A percentile compares a stretch with the other conserved stretches of the same genome.
Conservation (phyloP, 495 filamentous ascomycete genomes). For the Aspergillus panamensis region DNA sequence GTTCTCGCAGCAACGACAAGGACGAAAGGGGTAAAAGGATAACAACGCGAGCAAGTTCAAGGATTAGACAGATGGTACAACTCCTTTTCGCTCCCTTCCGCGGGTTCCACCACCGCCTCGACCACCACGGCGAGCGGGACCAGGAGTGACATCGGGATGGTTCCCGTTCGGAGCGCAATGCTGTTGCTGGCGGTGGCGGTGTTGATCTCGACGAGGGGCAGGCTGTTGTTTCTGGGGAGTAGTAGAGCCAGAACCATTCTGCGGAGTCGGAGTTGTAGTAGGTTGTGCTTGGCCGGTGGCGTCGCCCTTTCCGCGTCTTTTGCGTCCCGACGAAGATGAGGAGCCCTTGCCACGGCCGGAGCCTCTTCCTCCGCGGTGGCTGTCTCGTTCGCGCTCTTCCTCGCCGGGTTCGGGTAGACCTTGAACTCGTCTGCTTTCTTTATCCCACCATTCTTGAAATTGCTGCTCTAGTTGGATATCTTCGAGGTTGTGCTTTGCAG, state of each 20-base stretch:
- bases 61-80: neutral
- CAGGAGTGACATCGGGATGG: neutral
- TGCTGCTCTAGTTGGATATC: constrained; percentile 96
- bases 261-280: neutral
- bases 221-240: constrained; percentile 1
- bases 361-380: constrained; percentile 21
- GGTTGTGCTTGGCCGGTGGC: neutral
- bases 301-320: constrained; percentile 29
- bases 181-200: constrained; percentile 10
- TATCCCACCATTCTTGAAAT: constrained; percentile 98
- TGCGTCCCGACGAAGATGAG: constrained; percentile 21
- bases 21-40: neutral
- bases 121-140: constrained; percentile 19
- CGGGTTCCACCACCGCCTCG: constrained; percentile 11
- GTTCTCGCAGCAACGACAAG: neutral
- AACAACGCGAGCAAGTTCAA: neutral
- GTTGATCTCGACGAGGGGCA: constrained; percentile 8
- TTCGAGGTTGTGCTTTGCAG: constrained; percentile 76
- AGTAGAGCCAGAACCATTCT: constrained; percentile 3
- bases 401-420: constrained; percentile 57
- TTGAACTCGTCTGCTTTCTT: constrained; percentile 69
- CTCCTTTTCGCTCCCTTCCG: constrained; percentile 9
- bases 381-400: constrained; percentile 14
- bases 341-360: constrained; percentile 27
- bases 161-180: constrained; percentile 6